phyloP scores from a whole-genome alignment of 306 rosid genomes.

The Cucurbita maxima region DNA sequence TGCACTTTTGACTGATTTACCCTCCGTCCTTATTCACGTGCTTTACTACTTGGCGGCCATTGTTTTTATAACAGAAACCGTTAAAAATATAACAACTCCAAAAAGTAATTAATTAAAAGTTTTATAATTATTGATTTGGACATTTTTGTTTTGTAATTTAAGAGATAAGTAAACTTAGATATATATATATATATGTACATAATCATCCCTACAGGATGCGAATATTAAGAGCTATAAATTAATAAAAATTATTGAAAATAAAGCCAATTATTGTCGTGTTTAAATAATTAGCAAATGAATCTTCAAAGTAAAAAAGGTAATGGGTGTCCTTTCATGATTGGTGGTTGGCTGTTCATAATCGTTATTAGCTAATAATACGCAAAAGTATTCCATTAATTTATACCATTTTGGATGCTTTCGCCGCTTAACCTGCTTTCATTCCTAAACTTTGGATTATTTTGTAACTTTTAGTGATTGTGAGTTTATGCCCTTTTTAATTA shows the following conservation, averaged over 20 bases:
- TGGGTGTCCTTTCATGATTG: constrained; percentile 11
- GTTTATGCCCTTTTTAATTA: neutral
- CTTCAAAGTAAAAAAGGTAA: neutral
- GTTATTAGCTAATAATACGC: neutral
- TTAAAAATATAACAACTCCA: neutral
- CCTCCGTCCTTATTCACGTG: neutral
- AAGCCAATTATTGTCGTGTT: neutral
- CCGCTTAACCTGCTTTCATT: constrained; percentile 15
- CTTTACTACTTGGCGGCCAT: neutral
- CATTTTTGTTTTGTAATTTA: no score
- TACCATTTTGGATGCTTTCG: neutral
- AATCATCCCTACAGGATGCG: no score
- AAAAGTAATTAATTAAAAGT: no score
- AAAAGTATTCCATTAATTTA: neutral
- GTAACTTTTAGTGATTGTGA: constrained; percentile 10
- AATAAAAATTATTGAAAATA: neutral
- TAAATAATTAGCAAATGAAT: neutral
- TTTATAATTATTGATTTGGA: no score
- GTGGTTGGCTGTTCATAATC: constrained; percentile 20
- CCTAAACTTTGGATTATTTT: constrained; percentile 16
- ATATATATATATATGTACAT: no score
- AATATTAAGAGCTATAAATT: neutral
- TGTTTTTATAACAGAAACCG: neutral
- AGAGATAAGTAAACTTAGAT: no score
- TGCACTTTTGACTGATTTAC: neutral